Percentiles rank a stretch among this genome's conserved stretches.
phyloP scores from a whole-genome alignment of 805 yeast species.

The Hemisphaericaspora nanyangensis region DNA sequence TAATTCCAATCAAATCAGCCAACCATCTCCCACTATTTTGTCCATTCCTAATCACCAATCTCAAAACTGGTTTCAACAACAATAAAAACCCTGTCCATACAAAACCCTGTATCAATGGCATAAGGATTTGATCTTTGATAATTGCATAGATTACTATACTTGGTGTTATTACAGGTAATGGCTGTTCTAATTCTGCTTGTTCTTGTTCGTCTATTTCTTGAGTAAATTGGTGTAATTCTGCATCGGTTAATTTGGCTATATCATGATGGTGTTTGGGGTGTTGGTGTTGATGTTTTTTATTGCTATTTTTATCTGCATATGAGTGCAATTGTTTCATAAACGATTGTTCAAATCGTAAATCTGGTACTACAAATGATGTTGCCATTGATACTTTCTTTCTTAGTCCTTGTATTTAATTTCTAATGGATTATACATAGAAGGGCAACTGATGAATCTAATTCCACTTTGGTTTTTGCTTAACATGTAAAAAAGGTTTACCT shows the following conservation, averaged over 20 bases:
- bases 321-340: conserved; percentile 37
- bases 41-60: conserved; percentile 20
- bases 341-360: conserved; percentile 62
- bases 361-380: conserved; percentile 52
- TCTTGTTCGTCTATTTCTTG: conserved; percentile 13
- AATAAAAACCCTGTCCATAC: conserved; percentile 42
- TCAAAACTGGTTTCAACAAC: conserved; percentile 32
- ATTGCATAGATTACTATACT: conserved; percentile 45
- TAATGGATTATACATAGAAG: no score
- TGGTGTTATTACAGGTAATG: conserved; percentile 37
- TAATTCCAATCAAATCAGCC: conserved; percentile 18
- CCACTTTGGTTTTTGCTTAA: no score
- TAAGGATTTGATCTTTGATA: conserved; percentile 46
- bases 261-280: neutral
- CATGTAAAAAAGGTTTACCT: no score
- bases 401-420: no score
- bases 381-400: no score
- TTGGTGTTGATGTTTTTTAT: conserved; percentile 6
- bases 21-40: conserved; percentile 25
- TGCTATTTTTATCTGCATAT: conserved; percentile 22
- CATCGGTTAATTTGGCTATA: conserved; percentile 11
- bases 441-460: no score
- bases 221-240: conserved; percentile 16
- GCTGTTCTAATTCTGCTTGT: conserved; percentile 6
- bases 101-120: conserved; percentile 55